phyloP scores from a whole-genome alignment of 2,329 filamentous ascomycete species.

The Talaromyces marneffei region DNA sequence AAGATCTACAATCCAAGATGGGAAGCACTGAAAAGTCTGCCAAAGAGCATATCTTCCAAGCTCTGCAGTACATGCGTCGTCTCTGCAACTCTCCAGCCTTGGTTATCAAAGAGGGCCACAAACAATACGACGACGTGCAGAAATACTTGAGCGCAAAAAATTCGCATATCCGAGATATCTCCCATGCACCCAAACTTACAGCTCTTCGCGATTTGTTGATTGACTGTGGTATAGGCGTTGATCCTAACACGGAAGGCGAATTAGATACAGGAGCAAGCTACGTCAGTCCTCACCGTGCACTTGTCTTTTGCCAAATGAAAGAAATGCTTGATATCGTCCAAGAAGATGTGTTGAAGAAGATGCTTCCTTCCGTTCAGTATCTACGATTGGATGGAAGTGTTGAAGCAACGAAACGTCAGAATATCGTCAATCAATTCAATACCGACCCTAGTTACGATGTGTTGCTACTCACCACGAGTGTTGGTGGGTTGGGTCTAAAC shows the following conservation, averaged over 20 bases:
- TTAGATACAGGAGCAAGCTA: slow-evolving; percentile 62
- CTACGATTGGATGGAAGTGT: slow-evolving; percentile 91
- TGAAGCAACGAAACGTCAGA: slow-evolving; percentile 87
- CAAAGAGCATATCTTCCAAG: slow-evolving; percentile 98
- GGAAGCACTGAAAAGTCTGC: slow-evolving; percentile 81
- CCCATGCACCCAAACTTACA: slow-evolving; percentile 86
- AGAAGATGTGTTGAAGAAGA: slow-evolving; percentile 78
- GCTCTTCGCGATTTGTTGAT: slow-evolving; percentile 88
- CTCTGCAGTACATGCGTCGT: slow-evolving; percentile 98
- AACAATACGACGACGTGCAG: slow-evolving; percentile 83
- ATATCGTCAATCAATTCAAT: slow-evolving; percentile 99
- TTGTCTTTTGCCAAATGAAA: slow-evolving; percentile 99
- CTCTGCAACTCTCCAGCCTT: slow-evolving; percentile 95
- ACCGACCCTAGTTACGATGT: slow-evolving; percentile 95
- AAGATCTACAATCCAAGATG: slow-evolving; percentile 77
- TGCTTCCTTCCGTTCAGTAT: slow-evolving; percentile 89
- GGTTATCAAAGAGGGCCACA: slow-evolving; percentile 91
- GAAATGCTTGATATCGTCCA: slow-evolving; percentile 99
- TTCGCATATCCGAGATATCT: slow-evolving; percentile 74
- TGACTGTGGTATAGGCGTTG: slow-evolving; percentile 92
- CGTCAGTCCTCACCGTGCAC: slow-evolving; percentile 89
- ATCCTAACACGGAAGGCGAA: slow-evolving; percentile 50
- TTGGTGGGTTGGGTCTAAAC: slow-evolving; percentile 90
- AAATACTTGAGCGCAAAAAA: slow-evolving; percentile 70
- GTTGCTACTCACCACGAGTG: slow-evolving; percentile 85